These are phyloP conservation scores for Pyricularia pennisetigena DNA, from an alignment of 2,329 filamentous ascomycete genomes.

Conservation along the genomic window DNA sequence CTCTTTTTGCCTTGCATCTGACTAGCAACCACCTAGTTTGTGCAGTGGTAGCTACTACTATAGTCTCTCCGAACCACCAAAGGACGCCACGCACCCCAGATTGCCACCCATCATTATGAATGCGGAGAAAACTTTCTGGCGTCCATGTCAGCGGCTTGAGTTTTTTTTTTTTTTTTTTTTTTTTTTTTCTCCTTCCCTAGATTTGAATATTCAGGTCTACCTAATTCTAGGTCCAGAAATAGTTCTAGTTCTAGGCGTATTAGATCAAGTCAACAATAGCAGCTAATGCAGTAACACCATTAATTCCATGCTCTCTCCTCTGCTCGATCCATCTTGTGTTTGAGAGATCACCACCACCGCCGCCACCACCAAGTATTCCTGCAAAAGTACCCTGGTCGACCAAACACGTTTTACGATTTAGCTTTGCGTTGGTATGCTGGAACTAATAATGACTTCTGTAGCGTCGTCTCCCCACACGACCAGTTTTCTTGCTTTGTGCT, in stretches of 20 bases:
- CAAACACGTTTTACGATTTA: not conserved
- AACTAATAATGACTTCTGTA: not conserved
- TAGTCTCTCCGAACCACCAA: not conserved
- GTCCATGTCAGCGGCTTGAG: not conserved
- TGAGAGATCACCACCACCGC: not conserved
- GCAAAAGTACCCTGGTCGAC: not conserved
- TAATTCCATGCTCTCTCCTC: not conserved
- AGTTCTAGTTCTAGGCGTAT: no score
- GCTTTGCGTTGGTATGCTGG: not conserved
- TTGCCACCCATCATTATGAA: not conserved
- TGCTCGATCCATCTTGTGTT: not conserved
- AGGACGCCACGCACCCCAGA: not conserved
- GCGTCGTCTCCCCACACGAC: not conserved
- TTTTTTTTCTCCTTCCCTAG: no score
- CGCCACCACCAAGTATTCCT: not conserved
- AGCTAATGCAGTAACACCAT: not conserved
- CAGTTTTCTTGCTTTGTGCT: not conserved
- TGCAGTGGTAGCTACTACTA: not conserved
- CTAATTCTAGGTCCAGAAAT: no score
- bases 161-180: no score
- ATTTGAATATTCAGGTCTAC: not conserved
- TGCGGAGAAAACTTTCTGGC: not conserved
- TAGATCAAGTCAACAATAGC: not conserved
- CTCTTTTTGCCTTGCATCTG: not conserved
- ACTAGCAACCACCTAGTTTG: not conserved